A percentile compares a stretch with the other conserved stretches of the same genome.
These are phyloP conservation scores for Annulohypoxylon truncatum DNA, from an alignment of 2,329 filamentous ascomycete genomes.

Conservation along the genomic window DNA sequence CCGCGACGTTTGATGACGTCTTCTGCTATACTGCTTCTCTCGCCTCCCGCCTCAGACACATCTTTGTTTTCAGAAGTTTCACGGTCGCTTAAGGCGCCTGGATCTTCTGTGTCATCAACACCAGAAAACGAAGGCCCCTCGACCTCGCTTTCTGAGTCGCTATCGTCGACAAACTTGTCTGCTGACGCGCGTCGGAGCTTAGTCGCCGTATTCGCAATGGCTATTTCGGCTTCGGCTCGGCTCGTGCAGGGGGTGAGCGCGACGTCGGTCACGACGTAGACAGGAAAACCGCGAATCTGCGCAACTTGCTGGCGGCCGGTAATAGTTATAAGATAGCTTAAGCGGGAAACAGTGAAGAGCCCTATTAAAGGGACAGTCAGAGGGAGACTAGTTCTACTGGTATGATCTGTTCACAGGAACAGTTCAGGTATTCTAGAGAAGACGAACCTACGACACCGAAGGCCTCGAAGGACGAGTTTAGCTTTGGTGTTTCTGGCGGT, in stretches of 20 bases:
- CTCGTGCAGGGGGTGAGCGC: conserved; percentile 89
- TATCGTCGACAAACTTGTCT: conserved; percentile 49
- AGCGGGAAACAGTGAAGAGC: conserved; percentile 82
- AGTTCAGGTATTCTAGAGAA: conserved; percentile 4
- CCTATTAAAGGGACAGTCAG: conserved; percentile 63
- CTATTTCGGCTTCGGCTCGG: conserved; percentile 76
- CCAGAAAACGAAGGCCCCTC: conserved; percentile 56
- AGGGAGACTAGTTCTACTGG: background rate
- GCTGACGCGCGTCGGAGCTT: conserved; percentile 53
- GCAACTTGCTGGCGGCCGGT: conserved; percentile 89
- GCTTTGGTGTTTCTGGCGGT: conserved; percentile 57
- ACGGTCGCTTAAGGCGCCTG: conserved; percentile 45
- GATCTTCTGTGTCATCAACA: conserved; percentile 49
- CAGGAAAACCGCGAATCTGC: conserved; percentile 80
- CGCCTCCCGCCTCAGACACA: conserved; percentile 47
- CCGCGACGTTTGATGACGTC: conserved; percentile 88
- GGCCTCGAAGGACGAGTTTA: conserved; percentile 66
- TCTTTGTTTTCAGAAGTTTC: conserved; percentile 37
- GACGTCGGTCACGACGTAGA: conserved; percentile 91
- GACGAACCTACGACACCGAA: conserved; percentile 68
- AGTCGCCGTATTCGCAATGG: conserved; percentile 71
- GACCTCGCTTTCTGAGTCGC: conserved; percentile 60
- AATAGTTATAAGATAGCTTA: conserved; percentile 88
- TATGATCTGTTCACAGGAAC: background rate
- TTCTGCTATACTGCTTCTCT: conserved; percentile 77